These are phyloP conservation scores for Kodamaea sagamina DNA, from an alignment of 805 yeast species.

Conservation along the genomic window DNA sequence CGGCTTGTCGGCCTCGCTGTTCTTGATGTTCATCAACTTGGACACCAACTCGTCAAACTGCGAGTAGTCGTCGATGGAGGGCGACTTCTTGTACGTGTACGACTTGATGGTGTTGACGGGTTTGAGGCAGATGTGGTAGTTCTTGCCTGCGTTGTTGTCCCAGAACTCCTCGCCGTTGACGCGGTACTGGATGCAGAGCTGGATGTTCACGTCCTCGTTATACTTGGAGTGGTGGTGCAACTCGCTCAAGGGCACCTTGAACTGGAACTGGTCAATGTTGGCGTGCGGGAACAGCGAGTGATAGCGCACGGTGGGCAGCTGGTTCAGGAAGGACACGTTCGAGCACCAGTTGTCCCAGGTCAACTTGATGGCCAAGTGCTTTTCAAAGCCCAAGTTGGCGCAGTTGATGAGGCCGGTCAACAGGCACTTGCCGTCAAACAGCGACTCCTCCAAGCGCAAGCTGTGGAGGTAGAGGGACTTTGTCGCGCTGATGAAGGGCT, in stretches of 20 bases:
- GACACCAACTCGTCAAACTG: slow-evolving; percentile 27
- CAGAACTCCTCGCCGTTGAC: slow-evolving; percentile 33
- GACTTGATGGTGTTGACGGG: slow-evolving; percentile 11
- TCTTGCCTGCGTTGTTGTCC: slow-evolving; percentile 40
- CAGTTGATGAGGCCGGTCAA: slow-evolving; percentile 15
- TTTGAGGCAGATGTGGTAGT: slow-evolving; percentile 39
- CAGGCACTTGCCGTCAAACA: slow-evolving; percentile 5
- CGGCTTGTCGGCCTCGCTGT: slow-evolving; percentile 6
- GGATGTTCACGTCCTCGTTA: slow-evolving; percentile 28
- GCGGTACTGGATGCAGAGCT: slow-evolving; percentile 36
- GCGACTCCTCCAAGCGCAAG: slow-evolving; percentile 7
- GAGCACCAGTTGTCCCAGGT: slow-evolving; percentile 53
- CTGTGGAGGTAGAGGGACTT: slow-evolving; percentile 21
- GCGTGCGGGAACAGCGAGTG: slow-evolving; percentile 17
- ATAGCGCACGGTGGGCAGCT: slow-evolving; percentile 19
- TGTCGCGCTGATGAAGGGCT: slow-evolving; percentile 15
- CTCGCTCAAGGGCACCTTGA: slow-evolving; percentile 44
- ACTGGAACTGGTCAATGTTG: slow-evolving; percentile 50
- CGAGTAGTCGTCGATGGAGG: slow-evolving; percentile 14
- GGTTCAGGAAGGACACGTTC: slow-evolving; percentile 23
- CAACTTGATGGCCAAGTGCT: slow-evolving; percentile 42
- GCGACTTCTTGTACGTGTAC: slow-evolving; percentile 9
- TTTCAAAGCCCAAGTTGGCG: slow-evolving; percentile 39
- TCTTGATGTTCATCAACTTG: slow-evolving; percentile 21
- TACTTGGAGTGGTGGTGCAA: slow-evolving; percentile 13